Conservation (phyloP, 768 basidiomycete genomes). For the Gloeopeniophorella convolvens region DNA sequence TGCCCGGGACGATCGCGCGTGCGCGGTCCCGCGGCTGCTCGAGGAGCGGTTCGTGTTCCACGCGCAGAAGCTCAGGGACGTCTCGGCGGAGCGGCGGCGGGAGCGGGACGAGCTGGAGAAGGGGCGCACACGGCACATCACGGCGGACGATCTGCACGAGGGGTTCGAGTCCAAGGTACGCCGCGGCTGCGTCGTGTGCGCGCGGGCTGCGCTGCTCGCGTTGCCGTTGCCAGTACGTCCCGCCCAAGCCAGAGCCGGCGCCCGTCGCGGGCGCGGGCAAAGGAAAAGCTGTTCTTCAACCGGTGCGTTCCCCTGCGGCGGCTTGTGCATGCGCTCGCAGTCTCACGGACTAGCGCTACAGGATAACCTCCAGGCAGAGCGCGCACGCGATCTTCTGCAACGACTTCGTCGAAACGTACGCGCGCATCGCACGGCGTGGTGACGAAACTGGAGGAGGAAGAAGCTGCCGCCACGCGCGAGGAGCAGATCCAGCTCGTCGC, state of each 20-base stretch:
- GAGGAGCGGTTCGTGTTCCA: conserved; percentile 60
- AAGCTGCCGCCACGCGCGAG: conserved; percentile 37
- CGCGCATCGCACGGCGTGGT: conserved; percentile 68
- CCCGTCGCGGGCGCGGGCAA: conserved; percentile 39
- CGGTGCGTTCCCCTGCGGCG: conserved; percentile 65
- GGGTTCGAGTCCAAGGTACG: conserved; percentile 75
- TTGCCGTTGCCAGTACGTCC: conserved; percentile 62
- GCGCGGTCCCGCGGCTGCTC: conserved; percentile 50
- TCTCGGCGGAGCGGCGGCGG: conserved; percentile 52
- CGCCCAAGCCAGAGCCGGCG: conserved; percentile 67
- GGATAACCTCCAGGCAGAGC: conserved; percentile 79
- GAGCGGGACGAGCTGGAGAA: conserved; percentile 57
- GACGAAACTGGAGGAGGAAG: conserved; percentile 51
- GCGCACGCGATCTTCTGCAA: conserved; percentile 78
- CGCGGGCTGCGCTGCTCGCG: neutral
- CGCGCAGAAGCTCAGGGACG: conserved; percentile 56
- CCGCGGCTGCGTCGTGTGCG: neutral
- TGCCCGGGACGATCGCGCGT: conserved; percentile 66
- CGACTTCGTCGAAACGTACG: conserved; percentile 84
- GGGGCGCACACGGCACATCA: conserved; percentile 90
- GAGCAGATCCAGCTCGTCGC: conserved; percentile 96
- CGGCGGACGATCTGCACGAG: conserved; percentile 87
- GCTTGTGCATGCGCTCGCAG: neutral
- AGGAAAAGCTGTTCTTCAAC: conserved; percentile 76
- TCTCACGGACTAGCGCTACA: conserved; percentile 28